These are phyloP conservation scores for Cladosporium colombiae DNA, from an alignment of 2,329 filamentous ascomycete genomes.

Conservation along the genomic window DNA sequence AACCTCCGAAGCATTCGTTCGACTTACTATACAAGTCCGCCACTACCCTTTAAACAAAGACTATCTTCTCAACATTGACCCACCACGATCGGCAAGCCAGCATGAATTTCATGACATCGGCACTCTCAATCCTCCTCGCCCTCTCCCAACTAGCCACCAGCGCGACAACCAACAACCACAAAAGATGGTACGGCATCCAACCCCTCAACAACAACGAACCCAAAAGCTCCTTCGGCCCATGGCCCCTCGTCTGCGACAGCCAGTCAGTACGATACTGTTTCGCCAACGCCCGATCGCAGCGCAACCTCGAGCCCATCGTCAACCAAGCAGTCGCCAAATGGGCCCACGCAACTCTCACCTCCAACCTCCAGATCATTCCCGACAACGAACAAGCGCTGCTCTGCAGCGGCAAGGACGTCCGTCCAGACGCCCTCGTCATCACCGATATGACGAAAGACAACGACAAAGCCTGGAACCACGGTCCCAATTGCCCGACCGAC, in stretches of 20 bases:
- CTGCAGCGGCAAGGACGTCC: constrained; percentile 9
- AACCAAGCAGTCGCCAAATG: constrained; percentile 24
- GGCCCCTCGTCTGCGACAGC: constrained; percentile 23
- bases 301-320: constrained; percentile 24
- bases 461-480: constrained; percentile 21
- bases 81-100: neutral
- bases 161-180: neutral
- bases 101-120: neutral
- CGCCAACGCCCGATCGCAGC: constrained; percentile 23
- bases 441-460: constrained; percentile 26
- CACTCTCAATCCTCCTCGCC: neutral
- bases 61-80: neutral
- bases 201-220: neutral
- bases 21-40: neutral
- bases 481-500: constrained; percentile 20
- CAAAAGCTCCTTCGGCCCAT: constrained; percentile 23
- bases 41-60: neutral
- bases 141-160: neutral
- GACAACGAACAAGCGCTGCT: constrained; percentile 21
- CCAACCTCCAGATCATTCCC: constrained; percentile 22
- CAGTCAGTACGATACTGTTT: constrained; percentile 29
- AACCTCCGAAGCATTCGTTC: neutral
- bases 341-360: constrained; percentile 23
- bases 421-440: constrained; percentile 26
- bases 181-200: constrained; percentile 26